Conservation (phyloP, 2,329 filamentous ascomycete species). For the Sarocladium oryzae region DNA sequence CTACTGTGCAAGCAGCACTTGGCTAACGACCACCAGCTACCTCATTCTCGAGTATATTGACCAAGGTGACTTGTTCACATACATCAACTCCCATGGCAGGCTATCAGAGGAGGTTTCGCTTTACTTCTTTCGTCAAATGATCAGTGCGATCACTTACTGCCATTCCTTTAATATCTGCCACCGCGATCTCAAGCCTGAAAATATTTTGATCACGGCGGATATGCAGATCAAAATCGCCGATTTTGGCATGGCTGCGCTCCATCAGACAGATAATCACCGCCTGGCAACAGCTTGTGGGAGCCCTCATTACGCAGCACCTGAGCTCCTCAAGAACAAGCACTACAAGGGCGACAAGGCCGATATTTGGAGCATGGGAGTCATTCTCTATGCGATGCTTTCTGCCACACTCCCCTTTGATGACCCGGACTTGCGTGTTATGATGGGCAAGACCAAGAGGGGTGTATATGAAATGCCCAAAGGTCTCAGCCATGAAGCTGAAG, state of each 20-base stretch:
- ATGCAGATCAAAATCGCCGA: slow-evolving; percentile 88
- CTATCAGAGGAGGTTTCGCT: slow-evolving; percentile 75
- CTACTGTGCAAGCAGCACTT: background rate
- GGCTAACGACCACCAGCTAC: slow-evolving; percentile 54
- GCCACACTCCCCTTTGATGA: slow-evolving; percentile 79
- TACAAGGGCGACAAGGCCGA: slow-evolving; percentile 86
- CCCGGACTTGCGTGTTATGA: slow-evolving; percentile 54
- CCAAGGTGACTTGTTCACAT: slow-evolving; percentile 72
- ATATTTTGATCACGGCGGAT: slow-evolving; percentile 75
- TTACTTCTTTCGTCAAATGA: slow-evolving; percentile 85
- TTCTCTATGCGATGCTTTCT: slow-evolving; percentile 80
- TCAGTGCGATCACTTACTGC: slow-evolving; percentile 86
- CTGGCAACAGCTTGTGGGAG: slow-evolving; percentile 90
- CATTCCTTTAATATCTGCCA: slow-evolving; percentile 95
- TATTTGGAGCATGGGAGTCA: slow-evolving; percentile 90
- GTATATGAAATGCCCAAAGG: slow-evolving; percentile 54
- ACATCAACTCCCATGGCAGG: slow-evolving; percentile 68
- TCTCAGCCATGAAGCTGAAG: slow-evolving; percentile 63
- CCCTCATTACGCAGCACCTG: slow-evolving; percentile 92
- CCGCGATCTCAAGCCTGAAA: slow-evolving; percentile 93
- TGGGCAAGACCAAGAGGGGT: slow-evolving; percentile 53
- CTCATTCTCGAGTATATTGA: slow-evolving; percentile 91
- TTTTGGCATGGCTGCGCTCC: slow-evolving; percentile 93
- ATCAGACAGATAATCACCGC: slow-evolving; percentile 70
- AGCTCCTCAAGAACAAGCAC: slow-evolving; percentile 68